phyloP scores from a whole-genome alignment of 2,329 filamentous ascomycete genomes.

The Samsoniella hepiali region DNA sequence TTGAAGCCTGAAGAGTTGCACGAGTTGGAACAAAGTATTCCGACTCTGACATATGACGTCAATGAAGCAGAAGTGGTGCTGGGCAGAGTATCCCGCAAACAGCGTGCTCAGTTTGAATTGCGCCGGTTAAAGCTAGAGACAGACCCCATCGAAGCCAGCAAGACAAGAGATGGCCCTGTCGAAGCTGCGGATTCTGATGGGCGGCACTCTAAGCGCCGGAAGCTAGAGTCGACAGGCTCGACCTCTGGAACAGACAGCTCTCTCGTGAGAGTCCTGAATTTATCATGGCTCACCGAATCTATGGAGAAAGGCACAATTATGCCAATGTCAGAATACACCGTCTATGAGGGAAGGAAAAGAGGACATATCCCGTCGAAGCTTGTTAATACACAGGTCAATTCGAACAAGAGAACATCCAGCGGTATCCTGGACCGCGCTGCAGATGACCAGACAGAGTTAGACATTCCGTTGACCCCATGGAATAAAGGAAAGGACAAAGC shows the following conservation, averaged over 20 bases:
- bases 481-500: not conserved
- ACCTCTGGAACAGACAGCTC: not conserved
- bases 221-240: constrained; percentile 7
- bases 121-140: constrained; percentile 61
- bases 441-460: constrained; percentile 19
- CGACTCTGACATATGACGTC: constrained; percentile 66
- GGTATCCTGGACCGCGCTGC: constrained; percentile 25
- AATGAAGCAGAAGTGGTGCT: constrained; percentile 71
- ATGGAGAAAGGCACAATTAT: constrained; percentile 43
- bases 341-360: constrained; percentile 49
- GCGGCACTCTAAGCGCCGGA: constrained; percentile 24
- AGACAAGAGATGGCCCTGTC: no score
- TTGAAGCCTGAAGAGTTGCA: constrained; percentile 62
- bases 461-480: not conserved
- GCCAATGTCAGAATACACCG: constrained; percentile 47
- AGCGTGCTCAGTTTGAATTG: constrained; percentile 75
- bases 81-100: constrained; percentile 66
- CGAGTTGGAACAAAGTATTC: constrained; percentile 61
- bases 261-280: constrained; percentile 51
- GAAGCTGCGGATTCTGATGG: constrained; percentile 13
- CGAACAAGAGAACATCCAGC: not conserved
- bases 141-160: constrained; percentile 33
- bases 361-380: not conserved
- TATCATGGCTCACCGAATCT: constrained; percentile 58
- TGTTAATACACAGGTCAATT: not conserved